Conservation (phyloP, 2,329 filamentous ascomycete genomes). For the Cordyceps cateniannulata region DNA sequence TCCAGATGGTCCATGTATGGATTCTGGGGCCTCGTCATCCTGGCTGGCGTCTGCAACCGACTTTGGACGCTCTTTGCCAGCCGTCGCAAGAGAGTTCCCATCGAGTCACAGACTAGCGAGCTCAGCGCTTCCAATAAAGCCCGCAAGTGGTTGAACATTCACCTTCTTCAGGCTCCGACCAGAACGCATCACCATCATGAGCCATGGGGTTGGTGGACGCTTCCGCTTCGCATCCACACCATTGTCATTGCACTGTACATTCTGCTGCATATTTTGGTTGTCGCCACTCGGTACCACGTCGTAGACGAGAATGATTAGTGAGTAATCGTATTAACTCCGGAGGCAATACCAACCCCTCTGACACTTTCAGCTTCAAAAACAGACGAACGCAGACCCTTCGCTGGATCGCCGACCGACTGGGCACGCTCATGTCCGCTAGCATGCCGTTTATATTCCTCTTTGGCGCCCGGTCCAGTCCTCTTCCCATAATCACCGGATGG, state of each 20-base stretch:
- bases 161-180: constrained; percentile 14
- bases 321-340: constrained; percentile 6
- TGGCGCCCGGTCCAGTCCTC: constrained; percentile 53
- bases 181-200: constrained; percentile 16
- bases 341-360: constrained; percentile 21
- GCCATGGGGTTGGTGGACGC: constrained; percentile 29
- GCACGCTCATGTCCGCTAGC: constrained; percentile 51
- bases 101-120: background rate
- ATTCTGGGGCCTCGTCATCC: constrained; percentile 15
- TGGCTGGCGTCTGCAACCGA: constrained; percentile 12
- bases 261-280: constrained; percentile 25
- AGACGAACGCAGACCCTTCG: constrained; percentile 29
- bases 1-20: constrained; percentile 14
- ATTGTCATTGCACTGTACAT: constrained; percentile 27
- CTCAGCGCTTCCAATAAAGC: background rate
- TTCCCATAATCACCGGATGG: constrained; percentile 59
- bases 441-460: constrained; percentile 57
- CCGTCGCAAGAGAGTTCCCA: background rate
- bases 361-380: background rate
- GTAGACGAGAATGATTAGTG: constrained; percentile 28
- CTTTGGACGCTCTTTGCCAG: constrained; percentile 4
- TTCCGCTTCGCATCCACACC: constrained; percentile 29
- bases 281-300: constrained; percentile 23
- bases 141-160: constrained; percentile 9
- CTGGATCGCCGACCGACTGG: constrained; percentile 52